Evolutionary conservation across 2,329 filamentous ascomycete species (phyloP).

Genomic region (Elsinoe ampelina): DNA sequence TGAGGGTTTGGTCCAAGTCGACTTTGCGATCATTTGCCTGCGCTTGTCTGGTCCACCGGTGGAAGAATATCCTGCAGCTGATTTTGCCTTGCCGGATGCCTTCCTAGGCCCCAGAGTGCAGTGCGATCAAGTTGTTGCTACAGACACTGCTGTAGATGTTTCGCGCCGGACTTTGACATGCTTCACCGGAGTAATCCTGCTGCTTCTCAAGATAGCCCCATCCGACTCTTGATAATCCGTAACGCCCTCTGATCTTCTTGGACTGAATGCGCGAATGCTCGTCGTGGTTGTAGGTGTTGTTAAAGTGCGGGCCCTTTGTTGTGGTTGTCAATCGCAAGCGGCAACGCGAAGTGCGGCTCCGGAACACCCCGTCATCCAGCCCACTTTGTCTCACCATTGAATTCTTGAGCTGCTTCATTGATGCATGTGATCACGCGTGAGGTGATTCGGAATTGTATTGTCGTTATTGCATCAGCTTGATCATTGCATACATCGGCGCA

Average conservation of each 20-base stretch:
- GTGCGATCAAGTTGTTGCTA: background rate
- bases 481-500: background rate
- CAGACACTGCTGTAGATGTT: conserved; percentile 3
- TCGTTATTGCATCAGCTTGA: background rate
- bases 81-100: background rate
- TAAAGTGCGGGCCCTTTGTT: conserved; percentile 3
- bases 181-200: background rate
- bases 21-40: background rate
- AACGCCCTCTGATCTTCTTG: background rate
- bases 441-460: background rate
- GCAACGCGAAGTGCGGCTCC: conserved; percentile 6
- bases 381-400: background rate
- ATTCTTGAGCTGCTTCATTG: background rate
- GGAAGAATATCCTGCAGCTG: background rate
- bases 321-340: conserved; percentile 13
- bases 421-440: background rate
- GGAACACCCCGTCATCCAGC: conserved; percentile 1
- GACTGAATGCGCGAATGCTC: background rate
- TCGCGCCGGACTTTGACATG: background rate
- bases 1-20: background rate
- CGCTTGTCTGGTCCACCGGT: background rate
- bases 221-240: background rate
- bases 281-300: background rate
- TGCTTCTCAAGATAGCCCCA: background rate
- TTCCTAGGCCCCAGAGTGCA: background rate